A percentile compares a stretch with the other conserved stretches of the same genome.
Conservation (phyloP, 768 basidiomycete species). For the Amanita pseudoporphyria region DNA sequence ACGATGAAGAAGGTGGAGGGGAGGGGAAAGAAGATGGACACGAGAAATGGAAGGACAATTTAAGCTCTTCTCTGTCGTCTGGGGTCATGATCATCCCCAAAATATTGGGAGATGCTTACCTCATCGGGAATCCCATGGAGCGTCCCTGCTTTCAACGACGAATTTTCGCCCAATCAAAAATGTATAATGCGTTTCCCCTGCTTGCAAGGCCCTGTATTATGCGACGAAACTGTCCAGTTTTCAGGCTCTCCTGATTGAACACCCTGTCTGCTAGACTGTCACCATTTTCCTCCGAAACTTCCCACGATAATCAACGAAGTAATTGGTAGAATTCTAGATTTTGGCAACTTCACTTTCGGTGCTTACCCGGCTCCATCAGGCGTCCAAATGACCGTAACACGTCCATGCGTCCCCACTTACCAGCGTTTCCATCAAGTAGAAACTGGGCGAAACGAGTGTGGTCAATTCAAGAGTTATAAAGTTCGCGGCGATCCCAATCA, state of each 20-base stretch:
- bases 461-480: too few species aligned
- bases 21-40: slow-evolving; percentile 17
- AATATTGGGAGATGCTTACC: slow-evolving; percentile 27
- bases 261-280: too few species aligned
- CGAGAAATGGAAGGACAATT: background rate
- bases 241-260: background rate
- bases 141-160: background rate
- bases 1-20: slow-evolving; percentile 9
- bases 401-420: too few species aligned
- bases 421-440: too few species aligned
- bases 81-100: slow-evolving; percentile 39
- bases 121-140: slow-evolving; percentile 13
- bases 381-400: background rate
- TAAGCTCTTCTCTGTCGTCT: slow-evolving; percentile 16
- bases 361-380: background rate
- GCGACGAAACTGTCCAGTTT: background rate
- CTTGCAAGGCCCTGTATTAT: background rate
- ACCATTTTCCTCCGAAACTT: background rate
- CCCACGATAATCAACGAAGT: background rate
- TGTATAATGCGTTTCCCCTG: too few species aligned
- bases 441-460: too few species aligned
- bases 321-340: too few species aligned
- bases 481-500: too few species aligned
- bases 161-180: too few species aligned
- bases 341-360: too few species aligned